Base-by-base conservation (phyloP, 2,329 filamentous ascomycete species). In the Cytospora chrysosperma region DNA sequence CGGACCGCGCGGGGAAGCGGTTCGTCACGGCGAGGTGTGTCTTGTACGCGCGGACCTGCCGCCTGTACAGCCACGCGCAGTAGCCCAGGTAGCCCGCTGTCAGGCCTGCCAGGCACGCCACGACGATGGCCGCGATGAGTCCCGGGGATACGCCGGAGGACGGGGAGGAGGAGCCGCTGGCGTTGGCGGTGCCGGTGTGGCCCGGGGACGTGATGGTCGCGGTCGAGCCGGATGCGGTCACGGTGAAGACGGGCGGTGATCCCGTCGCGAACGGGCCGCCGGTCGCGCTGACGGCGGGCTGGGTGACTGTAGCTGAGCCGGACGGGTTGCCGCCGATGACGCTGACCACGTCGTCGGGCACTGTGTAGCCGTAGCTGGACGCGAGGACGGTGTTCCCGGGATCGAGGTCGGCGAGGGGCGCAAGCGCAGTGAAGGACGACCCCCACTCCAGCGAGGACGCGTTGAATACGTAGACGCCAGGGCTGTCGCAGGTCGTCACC, bases 391-490 rank as follows among this genome's bases (percentile, higher is more conserved):
- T 78, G 74, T 80, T 75, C 78, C 85, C 74, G 77, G 82, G 59
- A 62, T 82, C 73, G 5, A 76, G 69, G 61, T 83, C 79, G 26
- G 79, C 72, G 0, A 79, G 75, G 63, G 81, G 79, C 32, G 79
- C 79, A 1, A 85, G 77, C 0, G 88, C 82, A 5, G 77, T 84
- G 76, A 91, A 93, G 24, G 80, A 79, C 60, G 81, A 81, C 26
- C 79, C 79, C 89, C 89, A 92, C 66, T 82, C 72, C 2, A 92
- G 78, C 10, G 79, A 82, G 13, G 85, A 87, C 34, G 88, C 82
- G 73, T 93, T 88, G 75, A 92, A 92, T 53, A 90, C 85, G 71
- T 91, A 92, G 65, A 92, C 81, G 1, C 88, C 88, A 0, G 87
- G 87, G 19, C 77, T 83, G 68, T 92, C 89, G 72, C 89, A 92